These are phyloP conservation scores for Rubus parviflorus DNA, from an alignment of 306 rosid genomes.

Conservation along the genomic window DNA sequence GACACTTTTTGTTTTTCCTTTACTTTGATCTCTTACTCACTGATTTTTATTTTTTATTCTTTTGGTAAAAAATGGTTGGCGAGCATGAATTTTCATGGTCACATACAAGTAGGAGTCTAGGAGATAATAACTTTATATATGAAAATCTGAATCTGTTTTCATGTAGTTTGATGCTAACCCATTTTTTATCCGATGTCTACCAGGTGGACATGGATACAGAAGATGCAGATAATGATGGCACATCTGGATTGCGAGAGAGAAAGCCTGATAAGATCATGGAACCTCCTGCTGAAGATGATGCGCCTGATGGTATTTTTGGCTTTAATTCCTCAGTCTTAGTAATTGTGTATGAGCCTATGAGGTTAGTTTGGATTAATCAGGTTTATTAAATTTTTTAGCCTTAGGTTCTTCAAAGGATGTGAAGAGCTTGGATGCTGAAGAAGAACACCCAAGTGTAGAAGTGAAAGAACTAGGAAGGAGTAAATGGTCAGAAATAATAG, in stretches of 20 bases:
- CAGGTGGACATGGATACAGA: slow-evolving; percentile 99
- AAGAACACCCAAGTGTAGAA: slow-evolving; percentile 55
- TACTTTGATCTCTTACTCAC: background rate
- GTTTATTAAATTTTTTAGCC: background rate
- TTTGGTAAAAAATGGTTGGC: background rate
- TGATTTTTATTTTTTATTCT: background rate
- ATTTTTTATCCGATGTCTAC: slow-evolving; percentile 21
- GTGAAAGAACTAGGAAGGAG: slow-evolving; percentile 92
- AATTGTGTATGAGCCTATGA: background rate
- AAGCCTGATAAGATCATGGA: slow-evolving; percentile 44
- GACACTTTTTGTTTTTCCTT: slow-evolving; percentile 11
- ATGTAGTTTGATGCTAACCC: background rate
- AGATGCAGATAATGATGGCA: slow-evolving; percentile 56
- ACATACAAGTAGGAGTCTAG: background rate
- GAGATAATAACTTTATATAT: background rate
- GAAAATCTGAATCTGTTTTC: background rate
- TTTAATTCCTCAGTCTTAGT: background rate
- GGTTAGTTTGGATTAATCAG: background rate
- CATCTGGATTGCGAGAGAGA: slow-evolving; percentile 47
- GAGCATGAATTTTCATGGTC: background rate
- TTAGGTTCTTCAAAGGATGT: slow-evolving; percentile 49
- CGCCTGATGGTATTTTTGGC: slow-evolving; percentile 43
- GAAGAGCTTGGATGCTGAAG: slow-evolving; percentile 60
- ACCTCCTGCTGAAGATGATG: slow-evolving; percentile 40
- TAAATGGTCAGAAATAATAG: slow-evolving; percentile 87